Evolutionary conservation across 208 protist genomes (phyloP), one percentile per base, ranked within the genome.

Genomic region (Novymonas esmeraldas): DNA sequence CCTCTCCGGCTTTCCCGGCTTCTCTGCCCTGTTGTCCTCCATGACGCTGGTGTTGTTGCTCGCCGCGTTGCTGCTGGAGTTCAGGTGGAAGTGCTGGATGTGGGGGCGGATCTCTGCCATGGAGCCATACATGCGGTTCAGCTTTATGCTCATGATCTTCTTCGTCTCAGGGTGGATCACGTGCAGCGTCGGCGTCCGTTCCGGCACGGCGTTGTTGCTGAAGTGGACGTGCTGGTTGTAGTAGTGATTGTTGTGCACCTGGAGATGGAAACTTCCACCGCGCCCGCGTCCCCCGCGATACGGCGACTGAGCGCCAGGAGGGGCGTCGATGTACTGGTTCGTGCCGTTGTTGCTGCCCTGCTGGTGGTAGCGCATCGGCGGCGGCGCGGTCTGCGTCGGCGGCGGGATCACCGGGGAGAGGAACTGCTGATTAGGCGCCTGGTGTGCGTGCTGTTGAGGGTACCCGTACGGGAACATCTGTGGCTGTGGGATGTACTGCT

Each of bases 121-220:
- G 24, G 83, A 84, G 58, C 46, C 69, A 67, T 86, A 85, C 51
- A 89, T 80, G 59, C 83, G 83, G 52, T 89, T 89, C 46, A 86
- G 74, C 69, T 89, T 89, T 44, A 89, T 70, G 73, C 68, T 63
- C 48, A 82, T 66, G 31, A 81, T 69, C 57, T 81, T 70, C 55
- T 66, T 55, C 6, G 83, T 84, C 26, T 66, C 64, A 7, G 83
- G 83, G 63, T 89, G 59, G 20, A 70, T 57, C 6, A 89, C 39
- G 31, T 75, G 81, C 29, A 86, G 58, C 34, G 83, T 89, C 26
- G 76, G 80, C 11, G 83, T 89, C 78, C 79, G 81, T 73, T 89
- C 83, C 16, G 83, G 83, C 51, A 89, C 79, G n/a, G 79, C 79
- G 64, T 89, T 89, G 70, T 89, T 89, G 77, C 69, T 75, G 72